These are phyloP conservation scores for Pseudocercospora crystallina DNA, from an alignment of 2,329 filamentous ascomycete genomes.

Conservation along the genomic window DNA sequence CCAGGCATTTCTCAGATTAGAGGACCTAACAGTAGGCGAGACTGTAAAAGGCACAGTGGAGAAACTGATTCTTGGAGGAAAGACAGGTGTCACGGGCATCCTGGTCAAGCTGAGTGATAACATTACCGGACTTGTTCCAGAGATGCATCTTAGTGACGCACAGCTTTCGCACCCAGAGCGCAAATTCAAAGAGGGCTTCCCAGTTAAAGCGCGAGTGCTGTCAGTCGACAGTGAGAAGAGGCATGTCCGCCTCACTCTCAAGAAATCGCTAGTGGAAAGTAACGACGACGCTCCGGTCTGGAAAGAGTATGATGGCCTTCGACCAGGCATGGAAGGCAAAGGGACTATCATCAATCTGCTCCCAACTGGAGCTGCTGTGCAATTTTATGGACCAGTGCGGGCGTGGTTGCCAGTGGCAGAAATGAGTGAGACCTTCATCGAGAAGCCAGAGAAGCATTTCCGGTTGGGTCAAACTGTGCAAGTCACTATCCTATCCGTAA, in stretches of 20 bases:
- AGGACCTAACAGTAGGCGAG: conserved; percentile 81
- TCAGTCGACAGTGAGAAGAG: conserved; percentile 74
- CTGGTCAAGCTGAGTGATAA: conserved; percentile 82
- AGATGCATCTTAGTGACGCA: conserved; percentile 85
- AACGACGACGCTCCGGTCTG: conserved; percentile 63
- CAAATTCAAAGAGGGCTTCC: conserved; percentile 85
- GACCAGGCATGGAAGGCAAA: conserved; percentile 72
- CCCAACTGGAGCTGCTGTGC: conserved; percentile 77
- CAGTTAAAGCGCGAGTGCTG: conserved; percentile 81
- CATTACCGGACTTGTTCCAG: conserved; percentile 83
- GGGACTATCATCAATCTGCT: conserved; percentile 85
- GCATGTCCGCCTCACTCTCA: conserved; percentile 82
- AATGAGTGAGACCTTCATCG: conserved; percentile 97
- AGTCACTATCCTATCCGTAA: conserved; percentile 80
- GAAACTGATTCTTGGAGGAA: conserved; percentile 76
- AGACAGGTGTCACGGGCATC: conserved; percentile 75
- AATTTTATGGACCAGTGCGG: conserved; percentile 82
- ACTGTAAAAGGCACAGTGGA: conserved; percentile 81
- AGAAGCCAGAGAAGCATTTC: conserved; percentile 87
- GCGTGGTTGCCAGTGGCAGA: conserved; percentile 91
- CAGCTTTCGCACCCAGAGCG: conserved; percentile 89
- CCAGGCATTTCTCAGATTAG: conserved; percentile 85
- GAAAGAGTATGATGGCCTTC: conserved; percentile 72
- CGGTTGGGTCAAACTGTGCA: conserved; percentile 85
- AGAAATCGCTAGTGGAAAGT: conserved; percentile 84